Evolutionary conservation across 2,329 filamentous ascomycete species (phyloP), one percentile per base, ranked within the genome.

Genomic region (Aureobasidium sp.): DNA sequence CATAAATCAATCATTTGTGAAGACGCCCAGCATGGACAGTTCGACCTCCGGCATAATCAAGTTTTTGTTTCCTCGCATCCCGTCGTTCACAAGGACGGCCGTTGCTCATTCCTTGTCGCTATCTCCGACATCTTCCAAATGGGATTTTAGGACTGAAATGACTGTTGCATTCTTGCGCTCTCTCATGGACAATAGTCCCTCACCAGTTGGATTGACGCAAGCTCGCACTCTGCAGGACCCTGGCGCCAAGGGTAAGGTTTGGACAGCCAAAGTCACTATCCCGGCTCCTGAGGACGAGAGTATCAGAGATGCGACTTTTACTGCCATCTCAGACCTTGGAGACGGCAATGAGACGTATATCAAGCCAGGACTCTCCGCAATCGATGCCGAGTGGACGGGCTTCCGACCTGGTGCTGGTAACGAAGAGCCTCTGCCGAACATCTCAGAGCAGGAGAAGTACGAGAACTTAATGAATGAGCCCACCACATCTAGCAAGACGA

Each of bases 341-440:
- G 73, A 76, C 1, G 74, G 72, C 1, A 68, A 68, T 3, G 66
- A 76, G 61, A 68, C 65, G 11, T 80, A 75, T 65, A 72, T 63
- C 16, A 67, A 82, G 63, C 85, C 87, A 1, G 80, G 81, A 0
- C 69, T 85, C 0, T 71, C 75, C 2, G 75, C 82, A 21, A 79
- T 90, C 5, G 83, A 90, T 70, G 87, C 84, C 29, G 89, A 93
- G 71, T 92, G 89, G 89, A 89, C 86, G 3, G 87, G 88, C 0
- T 87, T 87, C 72, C 79, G 89, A 29, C 77, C 80, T 1, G 77
- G 71, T 39, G 88, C 80, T 5, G 74, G 75, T 3, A 69, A 75
- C 25, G 75, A 81, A 2, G 78, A 82, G 21, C 70, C 73, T 5
- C 76, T 84, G 64, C 85, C 85, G 1, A 68, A 74, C 1, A 76